These are phyloP conservation scores for Viola odorata DNA, from an alignment of 345 rosid genomes.

Conservation along the genomic window DNA sequence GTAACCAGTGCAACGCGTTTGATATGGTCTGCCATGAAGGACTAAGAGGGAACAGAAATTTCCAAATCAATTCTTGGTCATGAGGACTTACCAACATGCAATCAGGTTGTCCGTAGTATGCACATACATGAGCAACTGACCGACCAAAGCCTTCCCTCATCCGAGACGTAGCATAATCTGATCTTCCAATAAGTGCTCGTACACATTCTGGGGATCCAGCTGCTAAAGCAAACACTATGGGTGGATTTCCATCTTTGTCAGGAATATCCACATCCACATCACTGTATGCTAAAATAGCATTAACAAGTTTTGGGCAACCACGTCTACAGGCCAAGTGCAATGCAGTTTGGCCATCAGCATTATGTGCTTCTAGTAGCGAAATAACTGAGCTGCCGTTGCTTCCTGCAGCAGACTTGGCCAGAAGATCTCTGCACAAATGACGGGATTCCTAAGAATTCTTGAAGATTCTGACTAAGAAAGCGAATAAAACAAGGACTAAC, in stretches of 20 bases:
- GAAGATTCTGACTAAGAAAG: background rate
- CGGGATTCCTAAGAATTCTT: background rate
- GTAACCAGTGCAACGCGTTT: constrained; percentile 9
- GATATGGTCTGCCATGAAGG: constrained; percentile 12
- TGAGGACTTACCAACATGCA: constrained; percentile 84
- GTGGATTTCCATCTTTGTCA: constrained; percentile 96
- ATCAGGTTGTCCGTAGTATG: constrained; percentile 97
- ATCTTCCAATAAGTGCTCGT: constrained; percentile 71
- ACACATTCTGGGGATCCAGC: constrained; percentile 98
- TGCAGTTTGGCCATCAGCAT: constrained; percentile 88
- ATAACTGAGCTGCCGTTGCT: constrained; percentile 42
- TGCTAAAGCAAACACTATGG: constrained; percentile 97
- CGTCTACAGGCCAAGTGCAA: constrained; percentile 98
- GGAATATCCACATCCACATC: constrained; percentile 77
- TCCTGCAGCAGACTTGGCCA: constrained; percentile 66
- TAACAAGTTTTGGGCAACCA: constrained; percentile 84
- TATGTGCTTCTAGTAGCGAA: constrained; percentile 70
- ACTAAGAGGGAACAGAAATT: constrained; percentile 3
- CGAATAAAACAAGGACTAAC: constrained; percentile 33
- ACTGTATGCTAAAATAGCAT: constrained; percentile 56
- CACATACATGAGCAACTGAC: constrained; percentile 96
- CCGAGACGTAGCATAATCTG: constrained; percentile 78
- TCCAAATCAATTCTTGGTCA: background rate
- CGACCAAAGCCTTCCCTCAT: constrained; percentile 89
- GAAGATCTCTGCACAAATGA: constrained; percentile 50